Evolutionary conservation across 2,329 filamentous ascomycete genomes (phyloP), one percentile per base, ranked within the genome.

Genomic region (Alternaria brassicicola): DNA sequence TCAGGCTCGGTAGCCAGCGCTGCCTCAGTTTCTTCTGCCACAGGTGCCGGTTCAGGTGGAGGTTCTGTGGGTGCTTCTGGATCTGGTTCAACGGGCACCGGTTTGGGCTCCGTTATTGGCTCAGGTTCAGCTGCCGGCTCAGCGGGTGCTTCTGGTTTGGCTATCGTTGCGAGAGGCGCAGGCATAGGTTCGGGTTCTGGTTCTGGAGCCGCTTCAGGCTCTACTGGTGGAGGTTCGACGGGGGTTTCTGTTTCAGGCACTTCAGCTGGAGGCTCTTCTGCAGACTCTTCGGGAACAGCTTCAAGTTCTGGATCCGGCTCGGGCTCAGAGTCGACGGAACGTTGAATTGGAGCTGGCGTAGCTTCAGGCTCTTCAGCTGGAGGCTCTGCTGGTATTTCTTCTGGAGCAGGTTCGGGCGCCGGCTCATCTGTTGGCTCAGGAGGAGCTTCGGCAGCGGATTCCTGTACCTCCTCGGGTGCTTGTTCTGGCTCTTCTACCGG

Each of bases 1-100:
- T 43, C 43, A n/a, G 61, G 54, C 30, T 54, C 59, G 15, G 61
- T 48, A 31, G 55, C 39, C 25, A 42, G 38, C 39, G 39, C 38
- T 26, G 28, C 45, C 43, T 49, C 45, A 35, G 33, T 13, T 4
- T 49, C 38, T 30, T 17, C 23, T 30, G 30, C 26, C 25, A 41
- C 6, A 13, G 25, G 41, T 38, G 13, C 12, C 6, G 25, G 42
- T 21, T 23, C 43, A 3, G 23, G 21, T 23, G 28, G 43, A 33
- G 55, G 30, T 19, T 36, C 45, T 19, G 30, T 23, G 21, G 52
- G 51, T 51, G 45, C 49, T 26, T 21, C 43, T 30, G 58, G 52
- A 12, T n/a, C 50, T 23, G 45, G 21, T 23, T 12, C 35, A 17
- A n/a, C 39, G 19, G 51, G 46, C 21, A 51, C 47, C 21, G 39